These are phyloP conservation scores for Basidiobolus heterosporus DNA, from an alignment of 371 early-diverging fungal genomes.

Conservation along the genomic window DNA sequence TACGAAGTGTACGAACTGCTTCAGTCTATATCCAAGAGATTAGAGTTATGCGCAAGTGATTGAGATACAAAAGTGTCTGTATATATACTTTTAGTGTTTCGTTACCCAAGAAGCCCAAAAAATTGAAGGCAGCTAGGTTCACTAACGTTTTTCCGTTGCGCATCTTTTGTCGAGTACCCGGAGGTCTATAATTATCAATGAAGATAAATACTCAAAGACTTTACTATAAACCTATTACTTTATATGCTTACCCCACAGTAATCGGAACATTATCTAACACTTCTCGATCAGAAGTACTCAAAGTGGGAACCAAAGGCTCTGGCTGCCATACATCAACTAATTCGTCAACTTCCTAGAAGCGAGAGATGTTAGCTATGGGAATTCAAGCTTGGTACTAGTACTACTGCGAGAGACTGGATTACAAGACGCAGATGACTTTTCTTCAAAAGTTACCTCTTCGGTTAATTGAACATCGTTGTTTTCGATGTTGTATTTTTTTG, in stretches of 20 bases:
- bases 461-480: constrained; percentile 65
- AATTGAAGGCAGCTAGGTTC: constrained; percentile 80
- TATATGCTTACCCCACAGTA: constrained; percentile 39
- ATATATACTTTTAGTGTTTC: constrained; percentile 44
- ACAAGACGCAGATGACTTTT: background rate
- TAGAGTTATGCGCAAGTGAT: no score
- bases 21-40: constrained; percentile 30
- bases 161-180: constrained; percentile 35
- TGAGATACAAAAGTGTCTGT: no score
- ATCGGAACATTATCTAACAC: constrained; percentile 66
- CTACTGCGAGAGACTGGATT: no score
- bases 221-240: no score
- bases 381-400: no score
- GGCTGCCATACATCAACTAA: constrained; percentile 92
- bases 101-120: constrained; percentile 60
- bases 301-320: constrained; percentile 75
- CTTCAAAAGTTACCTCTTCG: constrained; percentile 19
- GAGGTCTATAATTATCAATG: constrained; percentile 21
- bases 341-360: constrained; percentile 71
- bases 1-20: constrained; percentile 72
- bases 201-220: background rate
- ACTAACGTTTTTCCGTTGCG: constrained; percentile 35
- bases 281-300: constrained; percentile 49
- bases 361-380: background rate
- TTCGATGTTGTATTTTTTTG: constrained; percentile 71